These are phyloP conservation scores for Russula abietina DNA, from an alignment of 768 basidiomycete genomes.

Conservation along the genomic window DNA sequence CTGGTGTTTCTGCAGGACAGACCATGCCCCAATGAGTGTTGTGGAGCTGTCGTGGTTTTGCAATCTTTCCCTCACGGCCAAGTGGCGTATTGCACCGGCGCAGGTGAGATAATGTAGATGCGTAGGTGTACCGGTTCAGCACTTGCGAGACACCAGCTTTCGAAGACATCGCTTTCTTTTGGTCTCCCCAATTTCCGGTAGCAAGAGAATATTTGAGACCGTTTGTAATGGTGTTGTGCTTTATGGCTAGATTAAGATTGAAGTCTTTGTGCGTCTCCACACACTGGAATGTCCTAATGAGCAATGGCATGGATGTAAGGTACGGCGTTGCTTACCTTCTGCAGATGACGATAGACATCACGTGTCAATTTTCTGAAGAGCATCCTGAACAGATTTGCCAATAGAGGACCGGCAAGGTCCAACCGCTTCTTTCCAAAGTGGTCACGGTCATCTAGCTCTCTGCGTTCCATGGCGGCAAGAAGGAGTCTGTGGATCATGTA, in stretches of 20 bases:
- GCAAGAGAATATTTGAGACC: slow-evolving; percentile 97
- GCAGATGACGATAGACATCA: slow-evolving; percentile 94
- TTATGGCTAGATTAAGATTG: slow-evolving; percentile 84
- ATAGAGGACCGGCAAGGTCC: slow-evolving; percentile 90
- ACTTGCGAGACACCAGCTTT: slow-evolving; percentile 99
- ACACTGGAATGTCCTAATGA: slow-evolving; percentile 49
- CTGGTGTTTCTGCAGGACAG: slow-evolving; percentile 97
- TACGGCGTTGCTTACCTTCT: slow-evolving; percentile 59
- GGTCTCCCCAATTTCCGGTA: slow-evolving; percentile 99
- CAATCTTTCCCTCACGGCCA: slow-evolving; percentile 97
- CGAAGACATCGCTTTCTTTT: slow-evolving; percentile 96
- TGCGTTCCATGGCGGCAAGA: slow-evolving; percentile 86
- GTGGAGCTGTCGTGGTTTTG: slow-evolving; percentile 97
- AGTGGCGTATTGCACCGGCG: slow-evolving; percentile 98
- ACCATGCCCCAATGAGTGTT: slow-evolving; percentile 99
- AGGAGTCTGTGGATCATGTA: slow-evolving; percentile 98
- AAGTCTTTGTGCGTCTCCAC: slow-evolving; percentile 96
- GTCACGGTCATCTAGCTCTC: slow-evolving; percentile 97
- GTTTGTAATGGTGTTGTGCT: slow-evolving; percentile 95
- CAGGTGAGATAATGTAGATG: slow-evolving; percentile 94
- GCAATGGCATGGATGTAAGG: not conserved
- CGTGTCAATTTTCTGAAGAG: slow-evolving; percentile 94
- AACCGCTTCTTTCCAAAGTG: slow-evolving; percentile 98
- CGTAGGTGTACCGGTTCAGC: slow-evolving; percentile 96
- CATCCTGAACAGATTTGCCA: slow-evolving; percentile 97